Base-by-base conservation (phyloP, 768 basidiomycete species). In the Coprinopsis sp. region DNA sequence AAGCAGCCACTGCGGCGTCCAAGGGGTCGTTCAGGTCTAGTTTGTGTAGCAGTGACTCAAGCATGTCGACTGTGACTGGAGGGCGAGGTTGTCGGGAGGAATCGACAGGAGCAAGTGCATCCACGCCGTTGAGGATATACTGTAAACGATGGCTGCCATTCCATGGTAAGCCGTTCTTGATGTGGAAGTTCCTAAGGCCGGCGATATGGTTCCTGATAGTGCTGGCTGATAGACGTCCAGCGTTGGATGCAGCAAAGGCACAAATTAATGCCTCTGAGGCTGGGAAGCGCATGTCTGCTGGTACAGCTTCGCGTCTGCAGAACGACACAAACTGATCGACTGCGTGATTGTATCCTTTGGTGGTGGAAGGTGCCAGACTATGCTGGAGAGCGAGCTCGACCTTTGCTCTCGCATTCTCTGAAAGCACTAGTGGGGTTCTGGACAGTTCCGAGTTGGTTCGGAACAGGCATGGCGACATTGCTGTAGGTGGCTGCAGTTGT, bases 131-230 rank as follows among this genome's bases (percentile, higher is more conserved):
- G 0, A 67, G 54, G 2, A 53, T 50, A 2, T 51, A 39, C 10
- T 66, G 37, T 31, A 67, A 61, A 1, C 61, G 44, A n/a, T 54
- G 44, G 3, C 48, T 51, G 0, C 63, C 64, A 16, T 54, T 27
- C 68, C 69, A 70, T 0, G 44, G 41, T 4, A 65, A 67, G 11
- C 56, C 59, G 21, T 71, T 58, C 13, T 66, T 25, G 11, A 42
- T 50, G 39, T 73, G 69, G 66, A 69, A 73, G 4, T 59, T 56
- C 2, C 63, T 52, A 0, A 71, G 40, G 0, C 60, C 60, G 0
- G 62, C 54, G 0, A 66, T 23, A 63, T 66, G 66, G 6, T 57
- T 62, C 7, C 52, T 49, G n/a, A 67, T 51, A 1, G 63, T 59
- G 8, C 46, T 47, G 0, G 52, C 53, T 0, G 59, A 52, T 1